Evolutionary conservation across 1,139 yeast species (phyloP), one percentile per base, ranked within the genome.

Genomic region (Wickerhamiella pararugosa): DNA sequence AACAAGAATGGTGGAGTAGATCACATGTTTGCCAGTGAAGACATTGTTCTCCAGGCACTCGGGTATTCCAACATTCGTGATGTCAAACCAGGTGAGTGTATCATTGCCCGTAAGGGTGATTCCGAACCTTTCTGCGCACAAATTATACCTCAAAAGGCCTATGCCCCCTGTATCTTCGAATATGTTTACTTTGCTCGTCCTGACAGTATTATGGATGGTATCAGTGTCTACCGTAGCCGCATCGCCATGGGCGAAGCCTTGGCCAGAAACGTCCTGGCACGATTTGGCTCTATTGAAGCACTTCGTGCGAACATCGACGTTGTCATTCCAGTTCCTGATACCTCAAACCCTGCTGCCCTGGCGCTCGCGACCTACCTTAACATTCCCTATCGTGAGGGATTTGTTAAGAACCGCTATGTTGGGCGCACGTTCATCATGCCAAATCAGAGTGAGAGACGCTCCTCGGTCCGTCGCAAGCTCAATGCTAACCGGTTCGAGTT

Each of bases 371-470:
- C 81, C 34, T 67, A 75, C 39, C 69, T 90, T 49, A 73, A 75
- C 43, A 61, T 84, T 34, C 93, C 95, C 15, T 92, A 84, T 64
- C 75, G 97, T 58, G 99, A 90, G 65, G 99, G 97, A 26, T 92
- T 90, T 58, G 93, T 90, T 49, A 90, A 90, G 63, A 90, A 90
- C 66, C 75, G 97, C 56, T 90, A 90, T 57, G 93, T 90, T 49
- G 98, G 98, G 32, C 76, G 99, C 61, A 90, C 99, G 0, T 90
- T 90, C 59, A 90, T 90, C 57, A 90, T 90, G 99, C 97, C 98
- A 9, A 87, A 86, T 65, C 98, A 92, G 66, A 76, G 78, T 60
- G 94, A 86, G 63, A 76, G 99, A 62, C 77, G 87, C 45, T 83
- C 95, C 7, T 80, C 93, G 30, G 99, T 90, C 25, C 75, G 98